phyloP scores from a whole-genome alignment of 176 grass and related monocot species.

The Poa pratensis region DNA sequence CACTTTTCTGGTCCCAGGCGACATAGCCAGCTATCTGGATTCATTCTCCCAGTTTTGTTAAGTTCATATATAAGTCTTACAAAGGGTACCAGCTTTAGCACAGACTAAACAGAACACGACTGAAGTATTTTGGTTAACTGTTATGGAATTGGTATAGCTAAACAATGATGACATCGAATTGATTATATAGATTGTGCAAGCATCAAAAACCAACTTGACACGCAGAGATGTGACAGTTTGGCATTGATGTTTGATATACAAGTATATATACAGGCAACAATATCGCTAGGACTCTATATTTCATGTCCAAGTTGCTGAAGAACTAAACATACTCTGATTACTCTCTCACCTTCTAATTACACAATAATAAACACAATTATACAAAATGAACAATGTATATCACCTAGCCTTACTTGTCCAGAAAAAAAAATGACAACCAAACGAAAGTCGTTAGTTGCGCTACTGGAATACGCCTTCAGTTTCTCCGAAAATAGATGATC shows the following conservation, averaged over 20 bases:
- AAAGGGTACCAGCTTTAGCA: no score
- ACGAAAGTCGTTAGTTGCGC: constrained; percentile 72
- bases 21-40: no score
- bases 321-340: not conserved
- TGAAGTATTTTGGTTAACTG: no score
- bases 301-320: constrained; percentile 2
- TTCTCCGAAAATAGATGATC: constrained; percentile 44
- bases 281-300: not conserved
- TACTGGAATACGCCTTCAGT: constrained; percentile 53
- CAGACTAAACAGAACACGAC: no score
- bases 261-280: constrained; percentile 21
- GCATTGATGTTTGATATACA: not conserved
- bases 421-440: constrained; percentile 52
- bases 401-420: constrained; percentile 70
- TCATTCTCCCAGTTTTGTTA: no score
- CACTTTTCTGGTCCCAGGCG: no score
- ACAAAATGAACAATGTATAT: constrained; percentile 2
- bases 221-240: not conserved
- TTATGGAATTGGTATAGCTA: no score
- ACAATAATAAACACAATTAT: not conserved
- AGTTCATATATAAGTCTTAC: no score
- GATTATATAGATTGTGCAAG: not conserved
- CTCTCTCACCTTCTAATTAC: not conserved
- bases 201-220: not conserved
- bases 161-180: not conserved